Percentiles rank a stretch among this genome's conserved stretches.
Conservation (phyloP, 2,329 filamentous ascomycete species). For the Claviceps purpurea region DNA sequence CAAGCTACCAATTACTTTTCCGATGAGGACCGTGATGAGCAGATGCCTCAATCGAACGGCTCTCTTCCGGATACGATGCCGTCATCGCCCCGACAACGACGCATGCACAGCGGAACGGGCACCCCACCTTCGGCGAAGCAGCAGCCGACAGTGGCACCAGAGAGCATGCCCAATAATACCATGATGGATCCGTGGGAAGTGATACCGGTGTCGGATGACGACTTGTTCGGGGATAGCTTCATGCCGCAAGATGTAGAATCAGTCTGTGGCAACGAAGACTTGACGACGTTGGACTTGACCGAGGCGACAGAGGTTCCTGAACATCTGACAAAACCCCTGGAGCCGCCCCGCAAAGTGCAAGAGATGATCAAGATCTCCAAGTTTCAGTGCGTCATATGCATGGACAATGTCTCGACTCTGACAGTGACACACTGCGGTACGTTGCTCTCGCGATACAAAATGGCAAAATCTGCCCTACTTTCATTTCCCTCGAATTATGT, state of each 20-base stretch:
- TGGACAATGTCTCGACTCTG: slow-evolving; percentile 45
- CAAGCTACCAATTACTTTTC: slow-evolving; percentile 13
- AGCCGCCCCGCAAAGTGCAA: slow-evolving; percentile 22
- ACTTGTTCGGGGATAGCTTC: slow-evolving; percentile 15
- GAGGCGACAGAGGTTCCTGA: slow-evolving; percentile 30
- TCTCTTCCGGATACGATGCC: slow-evolving; percentile 20
- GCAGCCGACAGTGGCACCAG: slow-evolving; percentile 10
- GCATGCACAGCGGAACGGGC: not conserved
- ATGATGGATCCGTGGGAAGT: not conserved
- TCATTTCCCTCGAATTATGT: not conserved
- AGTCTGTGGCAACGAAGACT: slow-evolving; percentile 10
- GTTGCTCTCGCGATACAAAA: slow-evolving; percentile 13
- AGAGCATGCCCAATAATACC: not conserved
- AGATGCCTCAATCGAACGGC: slow-evolving; percentile 12
- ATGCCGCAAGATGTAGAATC: not conserved
- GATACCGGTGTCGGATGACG: slow-evolving; percentile 10
- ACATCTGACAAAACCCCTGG: slow-evolving; percentile 26
- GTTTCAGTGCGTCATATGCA: slow-evolving; percentile 55
- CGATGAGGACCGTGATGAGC: slow-evolving; percentile 17
- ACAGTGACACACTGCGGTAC: slow-evolving; percentile 55
- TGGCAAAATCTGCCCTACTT: not conserved
- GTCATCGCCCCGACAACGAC: slow-evolving; percentile 1
- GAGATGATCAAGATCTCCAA: slow-evolving; percentile 37
- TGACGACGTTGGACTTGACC: slow-evolving; percentile 22
- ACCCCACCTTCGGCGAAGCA: slow-evolving; percentile 13